A percentile compares a stretch with the other conserved stretches of the same genome.
Conservation (phyloP, 2,329 filamentous ascomycete genomes). For the Erysiphe pulchra region DNA sequence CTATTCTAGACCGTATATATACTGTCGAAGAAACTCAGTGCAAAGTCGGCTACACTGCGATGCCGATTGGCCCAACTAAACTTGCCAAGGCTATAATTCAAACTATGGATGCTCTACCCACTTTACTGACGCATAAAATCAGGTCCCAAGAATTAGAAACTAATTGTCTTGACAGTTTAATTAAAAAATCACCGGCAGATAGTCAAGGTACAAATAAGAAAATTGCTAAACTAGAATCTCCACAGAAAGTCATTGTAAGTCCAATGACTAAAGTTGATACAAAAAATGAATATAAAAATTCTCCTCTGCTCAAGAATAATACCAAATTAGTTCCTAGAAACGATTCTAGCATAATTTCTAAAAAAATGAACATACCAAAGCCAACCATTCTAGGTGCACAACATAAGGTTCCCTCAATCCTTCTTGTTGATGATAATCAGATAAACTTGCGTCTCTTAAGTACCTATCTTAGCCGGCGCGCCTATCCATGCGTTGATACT, state of each 20-base stretch:
- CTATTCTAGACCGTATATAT: constrained; percentile 6
- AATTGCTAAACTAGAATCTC: constrained; percentile 10
- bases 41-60: constrained; percentile 12
- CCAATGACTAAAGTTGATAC: constrained; percentile 4
- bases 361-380: neutral
- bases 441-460: constrained; percentile 18
- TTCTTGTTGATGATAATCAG: constrained; percentile 19
- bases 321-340: neutral
- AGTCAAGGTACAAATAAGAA: constrained; percentile 6
- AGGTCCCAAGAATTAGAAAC: constrained; percentile 1
- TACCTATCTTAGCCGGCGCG: constrained; percentile 14
- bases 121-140: constrained; percentile 3
- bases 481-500: constrained; percentile 16
- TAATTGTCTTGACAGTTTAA: constrained; percentile 9
- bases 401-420: constrained; percentile 5
- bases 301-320: neutral
- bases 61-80: constrained; percentile 13
- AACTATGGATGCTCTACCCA: constrained; percentile 6
- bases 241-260: constrained; percentile 11
- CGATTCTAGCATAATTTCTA: neutral
- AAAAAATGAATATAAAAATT: neutral
- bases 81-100: constrained; percentile 11
- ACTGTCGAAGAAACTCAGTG: constrained; percentile 2
- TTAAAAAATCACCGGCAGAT: constrained; percentile 9
- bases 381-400: neutral